Evolutionary conservation across 805 yeast genomes (phyloP), one percentile per base, ranked within the genome.

Genomic region (Hemisphaericaspora nanyangensis): DNA sequence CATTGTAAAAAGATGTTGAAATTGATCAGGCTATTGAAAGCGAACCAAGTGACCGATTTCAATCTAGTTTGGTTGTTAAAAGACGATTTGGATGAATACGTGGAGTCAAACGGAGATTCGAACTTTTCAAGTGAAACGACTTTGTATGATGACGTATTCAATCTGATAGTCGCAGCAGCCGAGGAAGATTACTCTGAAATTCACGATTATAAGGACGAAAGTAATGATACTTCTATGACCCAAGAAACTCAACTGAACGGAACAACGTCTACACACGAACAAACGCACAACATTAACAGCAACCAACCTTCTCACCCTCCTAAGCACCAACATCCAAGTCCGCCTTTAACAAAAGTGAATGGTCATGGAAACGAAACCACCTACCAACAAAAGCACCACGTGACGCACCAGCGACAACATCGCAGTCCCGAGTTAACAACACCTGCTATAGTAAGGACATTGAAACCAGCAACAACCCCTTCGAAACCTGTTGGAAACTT

Each of bases 381-480:
- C 8, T 29, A 19, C 10, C 30, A 7, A 11, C 39, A 36, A 22
- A n/a, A 18, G 25, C 16, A 15, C 20, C 27, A 31, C 31, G 12
- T 31, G 18, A 12, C 8, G 16, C 44, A 17, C 47, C 43, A 32
- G 39, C 34, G 17, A 36, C 49, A 15, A 38, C 15, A 37, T 29
- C 7, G 34, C 1, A 50, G 56, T 13, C 58, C 60, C 7, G 72
- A 66, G 13, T 39, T 58, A 5, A 44, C 65, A 0, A 63, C 63
- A 31, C 68, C 71, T 3, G 72, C 62, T 5, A 67, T 68, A 22
- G 58, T 68, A 26, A 66, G 66, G 36, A 65, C 63, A 6, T 55
- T 76, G 46, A 76, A 74, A 50, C 82, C 83, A 1, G 80, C 82
- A 1, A 61, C 76, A 3, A 63, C 75, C 5, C 82, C 82, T 10